Percentiles rank a stretch among this genome's conserved stretches.
These are phyloP conservation scores for Musa troglodytarum DNA, from an alignment of 176 grass and related monocot species.

Conservation along the genomic window DNA sequence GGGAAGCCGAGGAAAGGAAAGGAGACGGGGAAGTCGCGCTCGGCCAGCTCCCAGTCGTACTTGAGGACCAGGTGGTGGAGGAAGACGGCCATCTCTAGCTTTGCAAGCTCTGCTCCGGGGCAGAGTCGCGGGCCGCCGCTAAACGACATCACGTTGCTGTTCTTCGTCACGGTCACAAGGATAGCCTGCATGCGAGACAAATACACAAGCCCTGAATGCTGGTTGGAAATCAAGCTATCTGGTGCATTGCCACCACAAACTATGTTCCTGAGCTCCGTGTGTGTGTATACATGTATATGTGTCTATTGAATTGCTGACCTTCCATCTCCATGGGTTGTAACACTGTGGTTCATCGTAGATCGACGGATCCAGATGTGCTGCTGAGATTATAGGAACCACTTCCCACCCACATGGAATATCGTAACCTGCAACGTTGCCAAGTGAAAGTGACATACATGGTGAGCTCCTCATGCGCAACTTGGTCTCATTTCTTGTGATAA, in stretches of 20 bases:
- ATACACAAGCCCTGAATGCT: background rate
- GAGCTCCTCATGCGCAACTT: no score
- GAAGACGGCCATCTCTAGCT: conserved; percentile 36
- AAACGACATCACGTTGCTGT: conserved; percentile 28
- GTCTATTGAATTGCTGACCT: conserved; percentile 3
- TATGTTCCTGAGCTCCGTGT: no score
- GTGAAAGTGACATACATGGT: background rate
- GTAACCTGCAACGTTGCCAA: conserved; percentile 22
- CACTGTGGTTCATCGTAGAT: conserved; percentile 21
- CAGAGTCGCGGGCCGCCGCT: conserved; percentile 26
- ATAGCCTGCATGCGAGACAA: background rate
- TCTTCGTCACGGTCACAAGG: background rate
- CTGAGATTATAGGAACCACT: conserved; percentile 24
- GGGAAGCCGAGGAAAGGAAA: conserved; percentile 30
- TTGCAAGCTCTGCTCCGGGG: conserved; percentile 29
- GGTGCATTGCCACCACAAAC: background rate
- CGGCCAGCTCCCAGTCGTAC: conserved; percentile 31
- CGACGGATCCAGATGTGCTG: conserved; percentile 31
- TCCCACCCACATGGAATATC: conserved; percentile 36
- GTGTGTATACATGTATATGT: background rate
- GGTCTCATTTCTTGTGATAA: background rate
- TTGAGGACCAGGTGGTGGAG: conserved; percentile 32
- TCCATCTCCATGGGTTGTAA: conserved; percentile 47
- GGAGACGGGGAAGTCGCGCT: conserved; percentile 19
- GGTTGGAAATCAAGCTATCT: background rate